phyloP scores from a whole-genome alignment of 1,139 yeast genomes.

The Debaryomycetaceae sp. region DNA sequence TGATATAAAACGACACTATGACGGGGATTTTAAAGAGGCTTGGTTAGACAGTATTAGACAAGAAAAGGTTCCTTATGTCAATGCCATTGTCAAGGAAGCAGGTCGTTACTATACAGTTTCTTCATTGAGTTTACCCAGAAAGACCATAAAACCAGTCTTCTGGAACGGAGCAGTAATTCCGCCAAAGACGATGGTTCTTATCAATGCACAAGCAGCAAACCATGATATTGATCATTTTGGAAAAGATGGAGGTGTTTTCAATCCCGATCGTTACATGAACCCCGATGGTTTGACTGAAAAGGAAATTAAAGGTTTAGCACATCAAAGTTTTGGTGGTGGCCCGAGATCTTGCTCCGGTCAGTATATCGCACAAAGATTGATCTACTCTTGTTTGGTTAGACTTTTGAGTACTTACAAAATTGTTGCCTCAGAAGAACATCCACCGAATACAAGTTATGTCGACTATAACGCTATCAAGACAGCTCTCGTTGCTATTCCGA shows the following conservation, averaged over 20 bases:
- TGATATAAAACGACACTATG: conserved; percentile 4
- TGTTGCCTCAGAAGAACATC: conserved; percentile 5
- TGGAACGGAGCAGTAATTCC: conserved; percentile 7
- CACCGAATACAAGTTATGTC: conserved; percentile 6
- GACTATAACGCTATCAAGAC: conserved; percentile 5
- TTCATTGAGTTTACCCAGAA: conserved; percentile 6
- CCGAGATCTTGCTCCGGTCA: conserved; percentile 7
- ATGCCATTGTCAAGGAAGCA: conserved; percentile 7
- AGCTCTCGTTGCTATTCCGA: conserved; percentile 6
- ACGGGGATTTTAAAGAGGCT: conserved; percentile 4
- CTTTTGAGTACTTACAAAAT: conserved; percentile 3
- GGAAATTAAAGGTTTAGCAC: conserved; percentile 6
- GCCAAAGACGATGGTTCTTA: conserved; percentile 5
- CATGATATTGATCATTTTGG: conserved; percentile 6
- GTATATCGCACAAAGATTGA: conserved; percentile 5
- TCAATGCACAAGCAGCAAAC: conserved; percentile 7
- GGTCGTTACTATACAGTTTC: conserved; percentile 6
- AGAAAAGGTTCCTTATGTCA: conserved; percentile 5
- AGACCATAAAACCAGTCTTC: conserved; percentile 3
- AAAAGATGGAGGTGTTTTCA: conserved; percentile 3
- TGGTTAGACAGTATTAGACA: conserved; percentile 4
- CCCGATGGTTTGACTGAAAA: conserved; percentile 5
- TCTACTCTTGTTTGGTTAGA: conserved; percentile 5
- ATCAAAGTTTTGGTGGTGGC: conserved; percentile 7
- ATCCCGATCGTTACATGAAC: conserved; percentile 6